phyloP scores from a whole-genome alignment of 352 stramenopile species.

The Phytophthora ramorum region DNA sequence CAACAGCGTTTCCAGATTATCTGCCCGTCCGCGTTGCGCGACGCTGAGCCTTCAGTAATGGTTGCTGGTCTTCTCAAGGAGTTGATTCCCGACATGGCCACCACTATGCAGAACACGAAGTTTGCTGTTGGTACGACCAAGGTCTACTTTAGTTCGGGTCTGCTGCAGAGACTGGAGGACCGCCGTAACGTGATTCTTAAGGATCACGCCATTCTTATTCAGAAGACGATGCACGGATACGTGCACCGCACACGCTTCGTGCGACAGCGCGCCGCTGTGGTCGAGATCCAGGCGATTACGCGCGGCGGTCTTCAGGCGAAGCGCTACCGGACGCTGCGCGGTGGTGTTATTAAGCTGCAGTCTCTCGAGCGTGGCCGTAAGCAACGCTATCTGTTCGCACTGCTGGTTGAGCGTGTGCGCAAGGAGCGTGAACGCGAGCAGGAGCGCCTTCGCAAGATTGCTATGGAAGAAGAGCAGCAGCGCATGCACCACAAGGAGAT shows the following conservation, averaged over 20 bases:
- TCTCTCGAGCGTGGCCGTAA: constrained; percentile 59
- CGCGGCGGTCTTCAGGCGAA: constrained; percentile 47
- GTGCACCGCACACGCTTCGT: constrained; percentile 67
- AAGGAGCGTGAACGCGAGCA: constrained; percentile 49
- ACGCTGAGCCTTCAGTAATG: constrained; percentile 65
- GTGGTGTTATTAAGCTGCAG: constrained; percentile 63
- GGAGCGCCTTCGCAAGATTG: constrained; percentile 49
- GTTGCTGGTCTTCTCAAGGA: constrained; percentile 80
- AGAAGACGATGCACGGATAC: constrained; percentile 76
- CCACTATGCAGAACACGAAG: constrained; percentile 77
- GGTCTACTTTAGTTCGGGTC: constrained; percentile 89
- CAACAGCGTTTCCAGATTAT: constrained; percentile 88
- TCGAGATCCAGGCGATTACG: constrained; percentile 60
- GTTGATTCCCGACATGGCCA: constrained; percentile 65
- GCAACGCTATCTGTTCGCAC: constrained; percentile 62
- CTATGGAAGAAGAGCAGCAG: constrained; percentile 38
- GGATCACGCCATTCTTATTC: constrained; percentile 75
- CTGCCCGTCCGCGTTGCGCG: constrained; percentile 68
- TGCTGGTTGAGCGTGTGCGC: constrained; percentile 52
- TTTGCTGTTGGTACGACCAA: constrained; percentile 84
- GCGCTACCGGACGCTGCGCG: constrained; percentile 56
- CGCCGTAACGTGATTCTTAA: constrained; percentile 78
- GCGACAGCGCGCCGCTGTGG: constrained; percentile 45
- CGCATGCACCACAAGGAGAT: constrained; percentile 48
- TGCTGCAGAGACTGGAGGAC: constrained; percentile 93